Evolutionary conservation across 1,284 basidiomycete species (phyloP).

Genomic region (Cryptococcus hybrid): DNA sequence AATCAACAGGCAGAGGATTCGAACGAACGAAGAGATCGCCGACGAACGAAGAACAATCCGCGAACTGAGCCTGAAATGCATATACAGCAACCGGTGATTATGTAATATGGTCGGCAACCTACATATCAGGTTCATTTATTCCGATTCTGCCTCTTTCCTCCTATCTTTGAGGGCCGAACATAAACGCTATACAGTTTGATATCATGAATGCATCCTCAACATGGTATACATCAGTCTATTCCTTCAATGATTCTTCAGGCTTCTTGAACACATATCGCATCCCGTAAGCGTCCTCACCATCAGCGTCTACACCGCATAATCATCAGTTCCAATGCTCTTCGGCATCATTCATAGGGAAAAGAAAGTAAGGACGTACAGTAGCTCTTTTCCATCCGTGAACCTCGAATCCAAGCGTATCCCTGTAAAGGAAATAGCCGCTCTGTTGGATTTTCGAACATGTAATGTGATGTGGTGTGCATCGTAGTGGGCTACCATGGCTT

Average conservation of each 20-base stretch:
- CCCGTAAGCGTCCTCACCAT: conserved; percentile 88
- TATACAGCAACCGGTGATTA: no score
- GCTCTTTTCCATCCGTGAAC: conserved; percentile 69
- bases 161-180: no score
- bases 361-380: conserved; percentile 65
- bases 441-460: conserved; percentile 84
- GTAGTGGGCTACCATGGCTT: conserved; percentile 82
- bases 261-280: conserved; percentile 63
- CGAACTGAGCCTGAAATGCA: no score
- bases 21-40: no score
- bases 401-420: conserved; percentile 77
- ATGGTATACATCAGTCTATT: no score
- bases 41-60: no score
- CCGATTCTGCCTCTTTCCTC: no score
- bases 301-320: conserved; percentile 62
- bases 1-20: no score
- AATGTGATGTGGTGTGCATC: conserved; percentile 72
- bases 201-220: no score
- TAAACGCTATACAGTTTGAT: no score
- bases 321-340: not conserved
- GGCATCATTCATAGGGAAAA: not conserved
- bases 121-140: no score
- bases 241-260: not conserved
- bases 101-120: no score
- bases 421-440: conserved; percentile 80